Evolutionary conservation across 2,329 filamentous ascomycete genomes (phyloP), one percentile per base, ranked within the genome.

Genomic region (Talaromyces rugulosus): DNA sequence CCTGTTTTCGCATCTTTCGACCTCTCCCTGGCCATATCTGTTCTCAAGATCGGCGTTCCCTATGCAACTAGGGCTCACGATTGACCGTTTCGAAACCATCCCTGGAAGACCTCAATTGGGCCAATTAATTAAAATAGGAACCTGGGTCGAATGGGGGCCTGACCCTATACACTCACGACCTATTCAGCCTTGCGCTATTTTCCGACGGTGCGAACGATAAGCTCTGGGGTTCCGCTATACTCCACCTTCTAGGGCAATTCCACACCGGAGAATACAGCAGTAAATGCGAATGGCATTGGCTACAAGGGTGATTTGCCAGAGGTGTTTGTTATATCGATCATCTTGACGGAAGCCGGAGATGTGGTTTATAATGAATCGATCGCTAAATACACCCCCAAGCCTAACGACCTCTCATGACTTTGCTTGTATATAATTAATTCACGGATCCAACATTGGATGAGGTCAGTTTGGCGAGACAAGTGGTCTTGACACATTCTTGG

Each of bases 321-420:
- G 23, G 54, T 56, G 8, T 56, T 56, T 40, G 42, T 33, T 3
- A 56, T 18, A n/a, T 42, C 23, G 33, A 28, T 33, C 30, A 16
- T 44, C 54, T 34, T 44, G 54, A 42, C 28, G 27, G 34, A 44
- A 28, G 34, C 34, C 18, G 31, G 12, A 44, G 54, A 44, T 42
- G 54, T 3, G 54, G 23, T 42, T 30, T 75, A 73, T 68, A 74
- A 75, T 58, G 74, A 79, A 5, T 76, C 75, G 2, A 69, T 80
- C 12, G 73, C 74, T 1, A 76, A 77, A 14, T 75, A 74, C 56
- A 66, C 80, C 2, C 75, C 77, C 2, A 76, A 79, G 59, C 66
- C 80, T 53, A 44, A 65, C 14, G 66, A 64, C 0, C 54, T 67
- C 63, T 55, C 62, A 31, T n/a, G 50, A 12, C n/a, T 50, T 44